These are phyloP conservation scores for Waltergamsia citrina DNA, from an alignment of 2,329 filamentous ascomycete species.

Conservation along the genomic window DNA sequence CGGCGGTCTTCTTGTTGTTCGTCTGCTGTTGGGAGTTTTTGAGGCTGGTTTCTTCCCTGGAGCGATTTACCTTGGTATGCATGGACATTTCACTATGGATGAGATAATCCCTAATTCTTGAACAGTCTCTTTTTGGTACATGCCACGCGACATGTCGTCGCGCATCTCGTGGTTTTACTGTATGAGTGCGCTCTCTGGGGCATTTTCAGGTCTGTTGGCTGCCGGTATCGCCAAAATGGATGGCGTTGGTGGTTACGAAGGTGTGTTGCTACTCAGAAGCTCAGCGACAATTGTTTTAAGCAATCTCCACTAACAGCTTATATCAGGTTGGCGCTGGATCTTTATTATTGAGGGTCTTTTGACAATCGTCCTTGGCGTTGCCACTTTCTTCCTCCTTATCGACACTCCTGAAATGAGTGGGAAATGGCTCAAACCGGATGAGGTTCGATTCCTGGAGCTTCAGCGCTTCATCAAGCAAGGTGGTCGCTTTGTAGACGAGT, in stretches of 20 bases:
- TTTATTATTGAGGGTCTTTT: conserved; percentile 62
- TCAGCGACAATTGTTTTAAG: too few relatives aligned
- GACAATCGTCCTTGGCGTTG: conserved; percentile 56
- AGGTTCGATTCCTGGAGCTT: conserved; percentile 63
- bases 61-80: conserved; percentile 47
- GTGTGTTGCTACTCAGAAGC: too few relatives aligned
- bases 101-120: too few relatives aligned
- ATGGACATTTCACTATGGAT: too few relatives aligned
- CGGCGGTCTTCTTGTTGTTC: conserved; percentile 34
- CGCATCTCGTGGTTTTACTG: conserved; percentile 70
- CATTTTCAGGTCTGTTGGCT: conserved; percentile 64
- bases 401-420: conserved; percentile 55
- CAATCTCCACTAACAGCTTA: too few relatives aligned
- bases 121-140: conserved; percentile 54
- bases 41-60: conserved; percentile 61
- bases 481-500: conserved; percentile 23
- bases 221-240: conserved; percentile 63
- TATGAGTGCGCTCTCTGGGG: conserved; percentile 69
- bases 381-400: conserved; percentile 62
- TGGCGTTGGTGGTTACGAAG: conserved; percentile 47
- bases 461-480: conserved; percentile 38
- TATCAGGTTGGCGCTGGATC: conserved; percentile 59
- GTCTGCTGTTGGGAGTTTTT: conserved; percentile 51
- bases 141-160: conserved; percentile 41
- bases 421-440: conserved; percentile 48